Base-by-base conservation (phyloP, 2,329 filamentous ascomycete genomes). In the Chrysosphaeria jannelii region DNA sequence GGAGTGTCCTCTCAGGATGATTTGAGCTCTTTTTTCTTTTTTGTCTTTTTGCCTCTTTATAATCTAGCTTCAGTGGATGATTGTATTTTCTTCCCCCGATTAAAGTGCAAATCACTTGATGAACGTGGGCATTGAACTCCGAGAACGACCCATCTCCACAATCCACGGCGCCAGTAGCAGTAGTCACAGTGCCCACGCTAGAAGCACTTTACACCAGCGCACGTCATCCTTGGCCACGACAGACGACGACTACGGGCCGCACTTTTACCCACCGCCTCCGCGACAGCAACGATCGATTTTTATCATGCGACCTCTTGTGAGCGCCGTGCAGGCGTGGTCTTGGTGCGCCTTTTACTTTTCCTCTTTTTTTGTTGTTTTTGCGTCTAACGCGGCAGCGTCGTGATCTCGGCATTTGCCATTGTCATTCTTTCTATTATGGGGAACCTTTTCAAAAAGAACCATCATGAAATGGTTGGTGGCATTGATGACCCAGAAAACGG, bases 241-340 rank as follows among this genome's bases (percentile, higher is more conserved):
- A 24, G 15, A 19, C 23, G 13, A 8, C 21, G 18, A 17, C 19
- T 10, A 12, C 26, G 13, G 10, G 20, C 14, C 7, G 11, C 14
- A 14, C 22, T 17, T 13, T 20, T 8, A 12, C 17, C n/a, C 24
- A 27, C 23, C 21, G 23, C 20, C 18, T 23, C 24, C 17, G 7
- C n/a, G n/a, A n/a, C n/a, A n/a, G 17, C 17, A 19, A 19, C 20
- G 28, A 28, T 25, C 27, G 11, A 24, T 27, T 19, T 29, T 45
- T 51, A 61, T 39, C 40, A 91, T 91, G 79, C 91, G 91, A 67
- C 79, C 81, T 35, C 54, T 93, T 41, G 74, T 93, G 36, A 71
- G 75, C 41, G 68, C 76, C 34, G 60, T 79, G 51, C 79, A 89
- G 51, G 81, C 79, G 39, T 91, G 79, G 78, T 75, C 67, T 52